These are phyloP conservation scores for Butyriboletus loyo DNA, from an alignment of 768 basidiomycete genomes.

Conservation along the genomic window DNA sequence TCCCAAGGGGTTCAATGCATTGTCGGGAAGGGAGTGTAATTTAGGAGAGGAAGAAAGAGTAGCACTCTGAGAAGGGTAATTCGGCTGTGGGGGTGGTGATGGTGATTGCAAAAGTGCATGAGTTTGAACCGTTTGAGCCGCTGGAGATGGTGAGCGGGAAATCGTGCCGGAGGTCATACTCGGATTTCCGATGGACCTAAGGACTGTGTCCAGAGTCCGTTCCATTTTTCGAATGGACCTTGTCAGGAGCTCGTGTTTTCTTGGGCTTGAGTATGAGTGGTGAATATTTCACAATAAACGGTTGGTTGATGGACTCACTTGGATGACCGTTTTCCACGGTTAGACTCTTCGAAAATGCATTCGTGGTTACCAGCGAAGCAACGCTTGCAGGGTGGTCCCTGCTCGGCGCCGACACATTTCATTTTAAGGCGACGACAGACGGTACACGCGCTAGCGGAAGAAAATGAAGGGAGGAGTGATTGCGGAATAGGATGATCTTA, in stretches of 20 bases:
- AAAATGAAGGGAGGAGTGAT: conserved; percentile 8
- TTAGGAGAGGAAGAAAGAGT: conserved; percentile 61
- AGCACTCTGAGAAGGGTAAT: conserved; percentile 22
- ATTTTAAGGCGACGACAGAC: conserved; percentile 91
- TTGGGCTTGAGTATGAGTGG: conserved; percentile 37
- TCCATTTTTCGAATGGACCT: conserved; percentile 89
- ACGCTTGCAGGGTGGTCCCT: conserved; percentile 89
- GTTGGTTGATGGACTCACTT: conserved; percentile 48
- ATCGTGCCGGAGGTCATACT: conserved; percentile 74
- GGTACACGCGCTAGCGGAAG: conserved; percentile 69
- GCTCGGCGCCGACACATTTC: conserved; percentile 90
- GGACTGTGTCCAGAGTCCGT: conserved; percentile 85
- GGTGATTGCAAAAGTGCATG: conserved; percentile 57
- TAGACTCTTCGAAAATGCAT: conserved; percentile 96
- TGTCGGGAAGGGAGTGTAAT: conserved; percentile 88
- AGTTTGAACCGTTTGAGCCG: conserved; percentile 44
- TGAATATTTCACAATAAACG: conserved; percentile 25
- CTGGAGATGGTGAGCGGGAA: conserved; percentile 78
- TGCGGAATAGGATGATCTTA: conserved; percentile 31
- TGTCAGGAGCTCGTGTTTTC: conserved; percentile 81
- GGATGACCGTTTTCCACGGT: conserved; percentile 86
- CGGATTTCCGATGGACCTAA: conserved; percentile 85
- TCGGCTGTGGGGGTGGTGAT: conserved; percentile 46
- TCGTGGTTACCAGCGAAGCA: conserved; percentile 78
- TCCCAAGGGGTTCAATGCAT: conserved; percentile 88